Evolutionary conservation across 768 basidiomycete genomes (phyloP).

Genomic region (Fistulinella prunicolor): DNA sequence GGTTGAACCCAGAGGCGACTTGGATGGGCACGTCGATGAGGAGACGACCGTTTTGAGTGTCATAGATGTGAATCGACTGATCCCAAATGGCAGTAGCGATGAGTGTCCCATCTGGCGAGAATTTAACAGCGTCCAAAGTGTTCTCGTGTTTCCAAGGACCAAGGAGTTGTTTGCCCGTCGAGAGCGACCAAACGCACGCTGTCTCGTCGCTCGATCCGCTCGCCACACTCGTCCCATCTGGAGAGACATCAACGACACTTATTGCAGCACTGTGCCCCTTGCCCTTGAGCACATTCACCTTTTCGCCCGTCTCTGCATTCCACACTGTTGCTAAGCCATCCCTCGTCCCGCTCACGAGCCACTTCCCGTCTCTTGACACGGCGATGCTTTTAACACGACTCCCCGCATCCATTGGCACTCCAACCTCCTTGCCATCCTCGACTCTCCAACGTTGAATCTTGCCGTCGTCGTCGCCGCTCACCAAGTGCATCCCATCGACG

Average conservation of each 20-base stretch:
- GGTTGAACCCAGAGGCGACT: not conserved
- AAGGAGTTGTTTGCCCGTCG: not conserved
- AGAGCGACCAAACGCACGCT: too few relatives aligned
- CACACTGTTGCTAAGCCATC: not conserved
- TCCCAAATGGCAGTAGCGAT: not conserved
- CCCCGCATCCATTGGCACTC: not conserved
- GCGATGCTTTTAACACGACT: not conserved
- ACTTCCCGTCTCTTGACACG: not conserved
- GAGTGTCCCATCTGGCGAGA: not conserved
- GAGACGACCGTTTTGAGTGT: not conserved
- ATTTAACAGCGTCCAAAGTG: not conserved
- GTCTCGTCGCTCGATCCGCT: not conserved
- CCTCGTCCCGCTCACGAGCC: not conserved
- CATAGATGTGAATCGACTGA: not conserved
- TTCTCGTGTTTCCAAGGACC: not conserved
- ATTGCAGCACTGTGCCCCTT: not conserved
- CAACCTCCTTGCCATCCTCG: not conserved
- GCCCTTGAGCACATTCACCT: not conserved
- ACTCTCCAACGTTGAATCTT: not conserved
- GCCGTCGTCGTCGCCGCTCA: not conserved
- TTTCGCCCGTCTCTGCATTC: not conserved
- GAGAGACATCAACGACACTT: not conserved
- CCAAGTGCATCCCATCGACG: not conserved
- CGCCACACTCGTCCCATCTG: not conserved
- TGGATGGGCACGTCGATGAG: not conserved